phyloP scores from a whole-genome alignment of 1,284 basidiomycete genomes.

The Cutaneotrichosporon sp. region DNA sequence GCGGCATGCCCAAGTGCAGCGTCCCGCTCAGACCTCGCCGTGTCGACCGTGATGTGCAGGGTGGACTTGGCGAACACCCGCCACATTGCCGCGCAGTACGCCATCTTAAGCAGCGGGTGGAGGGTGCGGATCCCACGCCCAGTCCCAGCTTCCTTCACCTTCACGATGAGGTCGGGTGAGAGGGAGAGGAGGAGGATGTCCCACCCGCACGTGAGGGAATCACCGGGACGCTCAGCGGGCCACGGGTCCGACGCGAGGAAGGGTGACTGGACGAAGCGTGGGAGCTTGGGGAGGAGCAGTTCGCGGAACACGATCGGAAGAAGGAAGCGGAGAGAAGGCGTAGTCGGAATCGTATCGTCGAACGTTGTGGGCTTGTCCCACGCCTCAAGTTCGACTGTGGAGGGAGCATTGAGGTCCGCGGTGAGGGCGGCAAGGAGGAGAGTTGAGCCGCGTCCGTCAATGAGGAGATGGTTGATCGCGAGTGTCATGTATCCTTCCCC shows the following conservation, averaged over 20 bases:
- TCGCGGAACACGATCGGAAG: constrained; percentile 35
- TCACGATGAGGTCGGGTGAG: constrained; percentile 16
- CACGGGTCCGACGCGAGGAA: constrained; percentile 29
- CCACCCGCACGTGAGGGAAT: constrained; percentile 10
- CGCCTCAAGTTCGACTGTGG: not conserved
- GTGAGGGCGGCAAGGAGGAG: constrained; percentile 12
- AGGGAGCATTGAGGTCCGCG: not conserved
- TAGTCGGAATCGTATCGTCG: constrained; percentile 35
- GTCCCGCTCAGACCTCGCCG: constrained; percentile 34
- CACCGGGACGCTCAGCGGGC: constrained; percentile 27
- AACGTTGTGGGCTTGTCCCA: constrained; percentile 14
- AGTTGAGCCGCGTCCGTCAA: constrained; percentile 16
- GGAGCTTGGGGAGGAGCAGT: constrained; percentile 39
- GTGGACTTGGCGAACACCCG: constrained; percentile 11
- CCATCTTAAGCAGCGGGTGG: constrained; percentile 38
- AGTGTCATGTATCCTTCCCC: constrained; percentile 35
- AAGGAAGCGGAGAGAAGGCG: constrained; percentile 27
- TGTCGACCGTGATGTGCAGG: constrained; percentile 13
- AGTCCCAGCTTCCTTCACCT: constrained; percentile 28
- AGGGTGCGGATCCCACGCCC: constrained; percentile 35
- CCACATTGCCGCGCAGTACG: constrained; percentile 37
- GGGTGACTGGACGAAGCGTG: constrained; percentile 31
- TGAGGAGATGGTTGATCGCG: constrained; percentile 15
- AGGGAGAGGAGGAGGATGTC: constrained; percentile 27
- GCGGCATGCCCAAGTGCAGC: constrained; percentile 27